phyloP scores from a whole-genome alignment of 2,329 filamentous ascomycete species.

The Rachicladosporium sp. region DNA sequence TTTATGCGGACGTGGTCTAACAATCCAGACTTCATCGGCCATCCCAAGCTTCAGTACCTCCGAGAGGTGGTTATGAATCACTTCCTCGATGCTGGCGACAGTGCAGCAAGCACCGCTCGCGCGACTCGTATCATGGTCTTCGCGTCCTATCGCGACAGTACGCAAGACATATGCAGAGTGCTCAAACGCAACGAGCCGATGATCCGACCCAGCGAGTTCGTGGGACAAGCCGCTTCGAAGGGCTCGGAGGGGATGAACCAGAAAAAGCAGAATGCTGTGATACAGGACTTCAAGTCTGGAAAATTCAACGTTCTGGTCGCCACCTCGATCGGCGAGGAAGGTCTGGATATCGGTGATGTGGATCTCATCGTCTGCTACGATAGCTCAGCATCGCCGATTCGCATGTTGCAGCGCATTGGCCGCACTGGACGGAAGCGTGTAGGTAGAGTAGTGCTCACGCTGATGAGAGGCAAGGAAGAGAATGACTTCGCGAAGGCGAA shows the following conservation, averaged over 20 bases:
- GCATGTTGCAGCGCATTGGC: slow-evolving; percentile 96
- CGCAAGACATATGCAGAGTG: slow-evolving; percentile 79
- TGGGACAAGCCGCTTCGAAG: slow-evolving; percentile 85
- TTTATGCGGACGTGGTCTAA: slow-evolving; percentile 63
- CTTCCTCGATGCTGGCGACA: slow-evolving; percentile 72
- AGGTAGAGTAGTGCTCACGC: slow-evolving; percentile 73
- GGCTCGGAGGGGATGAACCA: slow-evolving; percentile 93
- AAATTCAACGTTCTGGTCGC: slow-evolving; percentile 90
- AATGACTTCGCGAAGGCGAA: slow-evolving; percentile 78
- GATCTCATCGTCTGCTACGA: slow-evolving; percentile 97
- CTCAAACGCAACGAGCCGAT: slow-evolving; percentile 74
- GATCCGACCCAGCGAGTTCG: slow-evolving; percentile 82
- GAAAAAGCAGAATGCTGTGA: slow-evolving; percentile 72
- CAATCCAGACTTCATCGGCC: slow-evolving; percentile 73
- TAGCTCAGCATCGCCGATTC: slow-evolving; percentile 86
- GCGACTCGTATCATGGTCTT: slow-evolving; percentile 89
- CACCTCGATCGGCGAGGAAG: slow-evolving; percentile 95
- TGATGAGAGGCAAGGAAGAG: slow-evolving; percentile 93
- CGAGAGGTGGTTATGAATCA: slow-evolving; percentile 77
- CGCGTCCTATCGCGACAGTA: slow-evolving; percentile 86
- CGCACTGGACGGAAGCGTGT: slow-evolving; percentile 85
- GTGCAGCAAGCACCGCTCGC: slow-evolving; percentile 36
- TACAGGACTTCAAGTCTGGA: slow-evolving; percentile 76
- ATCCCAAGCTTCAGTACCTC: slow-evolving; percentile 80
- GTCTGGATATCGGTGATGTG: slow-evolving; percentile 95